phyloP scores from a whole-genome alignment of 2,329 filamentous ascomycete genomes.

The Endothia cerciana region DNA sequence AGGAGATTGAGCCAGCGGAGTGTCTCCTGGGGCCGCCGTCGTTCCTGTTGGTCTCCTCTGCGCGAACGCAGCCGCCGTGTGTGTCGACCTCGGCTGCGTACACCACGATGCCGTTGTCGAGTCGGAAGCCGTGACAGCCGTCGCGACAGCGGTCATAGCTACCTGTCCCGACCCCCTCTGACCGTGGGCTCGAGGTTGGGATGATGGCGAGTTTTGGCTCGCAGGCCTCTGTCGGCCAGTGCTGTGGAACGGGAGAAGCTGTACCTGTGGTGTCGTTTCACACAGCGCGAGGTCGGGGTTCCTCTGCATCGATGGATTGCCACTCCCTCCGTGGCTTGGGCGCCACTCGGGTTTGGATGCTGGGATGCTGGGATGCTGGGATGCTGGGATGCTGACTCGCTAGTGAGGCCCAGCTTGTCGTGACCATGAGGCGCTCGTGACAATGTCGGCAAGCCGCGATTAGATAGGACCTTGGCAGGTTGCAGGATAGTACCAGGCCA shows the following conservation, averaged over 20 bases:
- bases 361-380: too few species aligned
- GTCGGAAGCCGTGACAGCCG: conserved; percentile 5
- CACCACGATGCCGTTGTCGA: conserved; percentile 7
- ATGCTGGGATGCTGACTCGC: conserved; percentile 9
- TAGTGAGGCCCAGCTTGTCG: neutral
- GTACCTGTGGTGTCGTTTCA: neutral
- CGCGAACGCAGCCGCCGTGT: conserved; percentile 7
- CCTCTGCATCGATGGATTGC: neutral
- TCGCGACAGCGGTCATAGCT: neutral
- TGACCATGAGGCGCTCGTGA: neutral
- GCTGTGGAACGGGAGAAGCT: neutral
- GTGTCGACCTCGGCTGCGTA: conserved; percentile 19
- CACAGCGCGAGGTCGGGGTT: neutral
- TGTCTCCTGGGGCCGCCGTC: neutral
- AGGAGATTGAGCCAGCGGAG: conserved; percentile 12
- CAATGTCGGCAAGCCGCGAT: neutral
- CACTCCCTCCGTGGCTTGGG: neutral
- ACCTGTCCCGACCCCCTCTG: neutral
- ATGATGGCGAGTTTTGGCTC: neutral
- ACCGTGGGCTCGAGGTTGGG: neutral
- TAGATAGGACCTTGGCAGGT: neutral
- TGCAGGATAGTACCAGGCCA: too few species aligned
- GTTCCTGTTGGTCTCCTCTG: neutral
- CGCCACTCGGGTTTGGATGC: neutral
- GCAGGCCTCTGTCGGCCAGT: neutral